Evolutionary conservation across 1,284 basidiomycete species (phyloP), one percentile per base, ranked within the genome.

Genomic region (Ganoderma leucocontextum): DNA sequence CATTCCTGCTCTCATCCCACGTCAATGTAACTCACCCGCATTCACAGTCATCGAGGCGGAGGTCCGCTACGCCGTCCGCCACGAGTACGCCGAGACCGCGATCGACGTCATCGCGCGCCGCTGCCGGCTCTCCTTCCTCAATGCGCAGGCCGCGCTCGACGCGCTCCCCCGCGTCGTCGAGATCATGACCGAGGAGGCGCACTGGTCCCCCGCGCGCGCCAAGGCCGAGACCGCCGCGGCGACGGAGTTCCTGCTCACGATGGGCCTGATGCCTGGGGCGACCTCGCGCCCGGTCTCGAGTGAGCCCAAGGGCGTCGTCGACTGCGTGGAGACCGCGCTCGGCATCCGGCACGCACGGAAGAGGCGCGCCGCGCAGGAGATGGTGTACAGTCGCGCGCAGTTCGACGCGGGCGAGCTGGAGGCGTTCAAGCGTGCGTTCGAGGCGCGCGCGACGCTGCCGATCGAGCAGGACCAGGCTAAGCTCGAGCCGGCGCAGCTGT

Each of bases 91-190:
- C 0, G 87, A 91, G 67, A 97, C 92, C 22, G 94, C 95, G 8
- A 86, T 93, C 71, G 97, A 99, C 82, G 95, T 99, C 76, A 89
- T 99, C 75, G 95, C 95, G 2, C 93, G 97, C 6, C 92, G 97
- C 65, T 94, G 94, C 25, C 91, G 97, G 53, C 86, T 99, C 58
- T 92, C 95, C 13, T 99, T 99, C 89, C 89, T 99, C 73, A 97
- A 98, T 80, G 92, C 92, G 1, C 92, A 94, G 75, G 94, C 94
- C 0, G 92, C 97, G 0, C 87, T 97, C 63, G 90, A 94, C 62
- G 89, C 92, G 0, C 88, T 99, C 67, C 96, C 97, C 1, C 87
- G 88, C 49, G 91, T 99, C 64, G 91, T 98, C 70, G 94, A 96
- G 67, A 93, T 98, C 78, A 98, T 99, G 96, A 88, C 89, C 36